Evolutionary conservation across 164 flowering plant genomes (phyloP).

Genomic region (Vitis cinerea): DNA sequence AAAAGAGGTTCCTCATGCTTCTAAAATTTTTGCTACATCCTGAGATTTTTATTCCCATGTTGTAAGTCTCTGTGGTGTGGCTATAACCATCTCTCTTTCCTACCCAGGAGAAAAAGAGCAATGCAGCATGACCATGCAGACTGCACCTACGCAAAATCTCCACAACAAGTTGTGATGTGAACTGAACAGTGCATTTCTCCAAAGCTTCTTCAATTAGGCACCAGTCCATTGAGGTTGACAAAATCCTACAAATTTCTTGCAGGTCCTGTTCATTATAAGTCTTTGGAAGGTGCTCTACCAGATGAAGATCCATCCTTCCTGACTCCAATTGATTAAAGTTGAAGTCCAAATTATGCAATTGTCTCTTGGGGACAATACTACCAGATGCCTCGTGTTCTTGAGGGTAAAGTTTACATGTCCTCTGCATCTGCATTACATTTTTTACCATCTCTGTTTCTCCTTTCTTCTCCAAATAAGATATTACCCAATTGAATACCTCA

Average conservation of each 20-base stretch:
- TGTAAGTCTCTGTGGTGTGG: slow-evolving; percentile 67
- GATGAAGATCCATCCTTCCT: not conserved
- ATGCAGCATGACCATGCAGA: slow-evolving; percentile 42
- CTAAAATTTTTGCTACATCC: slow-evolving; percentile 79
- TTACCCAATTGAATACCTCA: slow-evolving; percentile 38
- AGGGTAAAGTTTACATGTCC: slow-evolving; percentile 17
- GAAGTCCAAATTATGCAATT: slow-evolving; percentile 8
- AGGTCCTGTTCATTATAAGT: slow-evolving; percentile 36
- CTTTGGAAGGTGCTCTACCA: slow-evolving; percentile 17
- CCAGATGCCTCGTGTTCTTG: slow-evolving; percentile 22
- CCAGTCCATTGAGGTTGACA: slow-evolving; percentile 63
- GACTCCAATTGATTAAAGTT: slow-evolving; percentile 18
- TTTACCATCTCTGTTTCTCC: slow-evolving; percentile 44
- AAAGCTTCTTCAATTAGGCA: slow-evolving; percentile 45
- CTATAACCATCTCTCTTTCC: slow-evolving; percentile 48
- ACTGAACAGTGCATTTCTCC: slow-evolving; percentile 39
- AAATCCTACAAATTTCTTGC: slow-evolving; percentile 41
- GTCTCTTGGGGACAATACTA: slow-evolving; percentile 8
- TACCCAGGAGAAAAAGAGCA: slow-evolving; percentile 78
- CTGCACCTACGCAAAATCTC: slow-evolving; percentile 46
- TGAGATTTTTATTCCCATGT: slow-evolving; percentile 77
- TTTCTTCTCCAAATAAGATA: slow-evolving; percentile 46
- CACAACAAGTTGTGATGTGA: slow-evolving; percentile 65
- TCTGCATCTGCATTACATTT: slow-evolving; percentile 40
- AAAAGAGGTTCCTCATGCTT: slow-evolving; percentile 70